Evolutionary conservation across 2,329 filamentous ascomycete genomes (phyloP), one percentile per base, ranked within the genome.

Genomic region (Bipolaris bicolor): DNA sequence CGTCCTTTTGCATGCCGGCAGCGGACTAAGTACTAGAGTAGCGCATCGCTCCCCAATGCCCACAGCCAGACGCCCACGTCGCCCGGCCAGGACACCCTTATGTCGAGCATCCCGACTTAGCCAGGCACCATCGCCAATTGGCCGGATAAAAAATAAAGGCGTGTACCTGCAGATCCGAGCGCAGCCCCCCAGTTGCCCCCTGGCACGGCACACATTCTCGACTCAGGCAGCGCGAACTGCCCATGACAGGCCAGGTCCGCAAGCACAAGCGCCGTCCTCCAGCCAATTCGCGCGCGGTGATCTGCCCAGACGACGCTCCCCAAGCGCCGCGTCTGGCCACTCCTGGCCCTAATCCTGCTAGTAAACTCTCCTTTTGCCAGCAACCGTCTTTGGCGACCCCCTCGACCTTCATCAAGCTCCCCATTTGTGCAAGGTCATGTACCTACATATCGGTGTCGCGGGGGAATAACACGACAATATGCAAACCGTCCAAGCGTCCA

Each of bases 381-480:
- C 54, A 59, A 55, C 55, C 63, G 62, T 62, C 61, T 65, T 63
- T 61, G 55, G 62, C 63, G 60, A 66, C 58, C 62, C 48, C 62
- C 44, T 52, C 63, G 60, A 64, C 68, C 67, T 68, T 58, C 58
- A 57, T 62, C 55, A 74, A 31, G 29, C 29, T 31, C 29, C 24
- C 7, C 20, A 43, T 43, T 75, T 76, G 72, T 76, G 73, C 72
- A 76, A 60, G 62, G 67, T 58, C 68, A 74, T 75, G 72, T 31
- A 31, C 29, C 29, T 31, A 31, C 29, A 31, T 31, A 31, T 31
- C 29, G 64, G 58, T 60, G 58, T 63, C 60, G 64, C 57, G 57
- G 63, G 59, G 61, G 57, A 58, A 59, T 66, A 61, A 61, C 51
- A 54, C 57, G 57, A 63, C 61, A 72, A 66, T 70, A 75, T 76